Evolutionary conservation across 345 rosid species (phyloP).

Genomic region (Acer negundo): DNA sequence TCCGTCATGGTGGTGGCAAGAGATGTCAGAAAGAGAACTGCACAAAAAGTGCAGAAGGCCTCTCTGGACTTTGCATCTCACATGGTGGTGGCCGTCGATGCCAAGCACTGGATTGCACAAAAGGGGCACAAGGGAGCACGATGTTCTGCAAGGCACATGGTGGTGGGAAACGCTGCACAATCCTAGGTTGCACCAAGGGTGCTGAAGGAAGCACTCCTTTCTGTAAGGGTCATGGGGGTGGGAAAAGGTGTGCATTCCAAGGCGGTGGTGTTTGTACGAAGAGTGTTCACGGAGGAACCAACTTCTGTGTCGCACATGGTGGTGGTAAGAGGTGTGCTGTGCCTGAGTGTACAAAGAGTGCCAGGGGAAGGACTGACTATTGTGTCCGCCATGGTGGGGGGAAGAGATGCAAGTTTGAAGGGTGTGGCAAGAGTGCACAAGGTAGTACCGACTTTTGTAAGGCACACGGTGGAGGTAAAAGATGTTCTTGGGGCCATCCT

Average conservation of each 20-base stretch:
- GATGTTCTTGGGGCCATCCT: constrained; percentile 93
- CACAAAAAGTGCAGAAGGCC: constrained; percentile 95
- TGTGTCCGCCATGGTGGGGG: constrained; percentile 99
- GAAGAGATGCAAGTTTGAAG: constrained; percentile 84
- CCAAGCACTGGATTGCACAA: constrained; percentile 75
- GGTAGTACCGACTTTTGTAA: constrained; percentile 97
- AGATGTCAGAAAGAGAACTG: constrained; percentile 90
- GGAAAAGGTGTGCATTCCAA: constrained; percentile 87
- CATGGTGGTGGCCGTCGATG: constrained; percentile 98
- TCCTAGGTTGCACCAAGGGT: constrained; percentile 78
- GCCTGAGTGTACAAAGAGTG: constrained; percentile 91
- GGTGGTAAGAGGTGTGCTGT: constrained; percentile 96
- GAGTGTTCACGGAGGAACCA: constrained; percentile 99
- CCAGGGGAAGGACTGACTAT: constrained; percentile 90
- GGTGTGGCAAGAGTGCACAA: constrained; percentile 96
- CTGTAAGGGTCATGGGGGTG: constrained; percentile 99
- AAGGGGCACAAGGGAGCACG: constrained; percentile 99
- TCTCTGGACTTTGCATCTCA: constrained; percentile 93
- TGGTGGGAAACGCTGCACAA: constrained; percentile 94
- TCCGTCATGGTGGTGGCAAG: constrained; percentile 98
- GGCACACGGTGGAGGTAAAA: constrained; percentile 97
- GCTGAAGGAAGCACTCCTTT: constrained; percentile 98
- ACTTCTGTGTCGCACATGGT: constrained; percentile 96
- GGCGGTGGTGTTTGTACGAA: constrained; percentile 79
- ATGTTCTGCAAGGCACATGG: constrained; percentile 99